Percentiles rank a stretch among this genome's conserved stretches.
These are phyloP conservation scores for Suhomyces prunicola DNA, from an alignment of 805 yeast species.

Conservation along the genomic window DNA sequence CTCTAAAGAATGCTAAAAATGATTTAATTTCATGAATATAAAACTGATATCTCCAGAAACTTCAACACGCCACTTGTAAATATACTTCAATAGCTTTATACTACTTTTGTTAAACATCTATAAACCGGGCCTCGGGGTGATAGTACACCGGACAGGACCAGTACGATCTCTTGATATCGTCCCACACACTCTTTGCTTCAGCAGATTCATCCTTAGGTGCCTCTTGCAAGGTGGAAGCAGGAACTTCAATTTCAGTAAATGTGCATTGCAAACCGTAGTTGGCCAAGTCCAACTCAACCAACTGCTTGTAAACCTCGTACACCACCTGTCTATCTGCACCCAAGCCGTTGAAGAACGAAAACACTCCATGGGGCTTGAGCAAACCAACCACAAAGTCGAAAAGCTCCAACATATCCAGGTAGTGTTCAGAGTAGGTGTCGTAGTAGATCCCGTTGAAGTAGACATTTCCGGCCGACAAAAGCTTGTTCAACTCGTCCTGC, in stretches of 20 bases:
- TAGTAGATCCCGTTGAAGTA: slow-evolving; percentile 89
- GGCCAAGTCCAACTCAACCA: slow-evolving; percentile 74
- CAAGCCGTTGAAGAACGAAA: slow-evolving; percentile 87
- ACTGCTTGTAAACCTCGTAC: slow-evolving; percentile 71
- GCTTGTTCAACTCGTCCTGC: slow-evolving; percentile 74
- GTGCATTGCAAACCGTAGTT: slow-evolving; percentile 72
- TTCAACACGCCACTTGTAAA: no score
- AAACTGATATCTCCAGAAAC: no score
- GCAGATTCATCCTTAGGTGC: neutral
- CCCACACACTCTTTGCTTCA: slow-evolving; percentile 49
- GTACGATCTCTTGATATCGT: slow-evolving; percentile 57
- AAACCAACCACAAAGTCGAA: slow-evolving; percentile 81
- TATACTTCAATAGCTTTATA: neutral
- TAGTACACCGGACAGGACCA: slow-evolving; percentile 69
- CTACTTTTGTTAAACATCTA: slow-evolving; percentile 14
- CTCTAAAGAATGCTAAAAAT: no score
- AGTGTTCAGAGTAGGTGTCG: slow-evolving; percentile 92
- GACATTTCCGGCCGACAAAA: slow-evolving; percentile 60
- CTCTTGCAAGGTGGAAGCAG: slow-evolving; percentile 28
- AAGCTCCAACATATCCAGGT: slow-evolving; percentile 80
- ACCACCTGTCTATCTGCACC: slow-evolving; percentile 44
- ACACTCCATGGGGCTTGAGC: slow-evolving; percentile 75
- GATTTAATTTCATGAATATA: no score
- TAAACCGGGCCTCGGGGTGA: slow-evolving; percentile 60
- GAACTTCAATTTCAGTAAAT: slow-evolving; percentile 50